phyloP scores from a whole-genome alignment of 208 protist genomes.

The Angomonas desouzai region DNA sequence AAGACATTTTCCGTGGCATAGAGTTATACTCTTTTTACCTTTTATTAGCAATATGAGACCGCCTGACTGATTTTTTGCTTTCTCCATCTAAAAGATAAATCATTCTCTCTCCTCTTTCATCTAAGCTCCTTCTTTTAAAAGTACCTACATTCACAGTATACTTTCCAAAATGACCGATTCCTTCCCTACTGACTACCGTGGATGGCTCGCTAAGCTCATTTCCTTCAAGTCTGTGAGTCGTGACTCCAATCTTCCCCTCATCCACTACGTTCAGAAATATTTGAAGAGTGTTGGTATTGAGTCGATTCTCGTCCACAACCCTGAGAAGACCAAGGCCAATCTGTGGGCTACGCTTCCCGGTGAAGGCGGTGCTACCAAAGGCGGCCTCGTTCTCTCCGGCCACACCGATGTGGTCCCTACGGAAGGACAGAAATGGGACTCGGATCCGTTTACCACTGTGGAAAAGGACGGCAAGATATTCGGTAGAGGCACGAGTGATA shows the following conservation, averaged over 20 bases:
- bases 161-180: background rate
- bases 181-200: background rate
- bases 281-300: slow-evolving; percentile 31
- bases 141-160: too few relatives aligned
- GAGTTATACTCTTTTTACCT: too few relatives aligned
- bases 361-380: slow-evolving; percentile 33
- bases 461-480: slow-evolving; percentile 15
- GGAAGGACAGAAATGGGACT: slow-evolving; percentile 63
- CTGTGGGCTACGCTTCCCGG: slow-evolving; percentile 56
- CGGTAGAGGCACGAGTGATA: slow-evolving; percentile 33
- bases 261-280: slow-evolving; percentile 40
- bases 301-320: slow-evolving; percentile 38
- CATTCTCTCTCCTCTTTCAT: too few relatives aligned
- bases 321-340: slow-evolving; percentile 34
- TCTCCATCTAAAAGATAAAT: too few relatives aligned
- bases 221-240: slow-evolving; percentile 52
- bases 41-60: too few relatives aligned
- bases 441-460: slow-evolving; percentile 39
- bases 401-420: slow-evolving; percentile 74
- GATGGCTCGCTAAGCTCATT: slow-evolving; percentile 48
- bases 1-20: too few relatives aligned
- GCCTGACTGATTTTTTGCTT: too few relatives aligned
- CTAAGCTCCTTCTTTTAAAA: too few relatives aligned
- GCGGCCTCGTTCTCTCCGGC: slow-evolving; percentile 50
- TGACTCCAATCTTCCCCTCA: slow-evolving; percentile 51